phyloP scores from a whole-genome alignment of 2,329 filamentous ascomycete genomes.

The Chrysoporthe puriensis region DNA sequence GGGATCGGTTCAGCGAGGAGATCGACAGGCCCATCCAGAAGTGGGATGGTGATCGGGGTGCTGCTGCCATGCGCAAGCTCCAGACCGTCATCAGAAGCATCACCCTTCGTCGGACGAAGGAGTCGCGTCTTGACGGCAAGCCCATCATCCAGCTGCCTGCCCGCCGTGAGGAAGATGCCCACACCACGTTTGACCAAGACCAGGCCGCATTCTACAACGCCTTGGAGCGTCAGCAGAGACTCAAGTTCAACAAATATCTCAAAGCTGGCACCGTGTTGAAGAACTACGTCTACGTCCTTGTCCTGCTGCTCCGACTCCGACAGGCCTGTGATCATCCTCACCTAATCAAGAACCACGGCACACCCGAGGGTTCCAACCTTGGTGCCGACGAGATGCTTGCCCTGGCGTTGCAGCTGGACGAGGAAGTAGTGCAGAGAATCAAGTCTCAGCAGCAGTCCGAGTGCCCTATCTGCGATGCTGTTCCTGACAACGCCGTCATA shows the following conservation, averaged over 20 bases:
- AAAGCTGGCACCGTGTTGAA: slow-evolving; percentile 35
- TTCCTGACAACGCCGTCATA: slow-evolving; percentile 32
- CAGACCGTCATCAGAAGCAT: slow-evolving; percentile 68
- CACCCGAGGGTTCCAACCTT: slow-evolving; percentile 36
- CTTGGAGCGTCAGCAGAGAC: slow-evolving; percentile 32
- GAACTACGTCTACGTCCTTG: slow-evolving; percentile 76
- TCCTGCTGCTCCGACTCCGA: slow-evolving; percentile 73
- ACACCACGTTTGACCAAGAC: slow-evolving; percentile 66
- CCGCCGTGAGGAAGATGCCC: slow-evolving; percentile 61
- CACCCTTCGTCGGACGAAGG: slow-evolving; percentile 78
- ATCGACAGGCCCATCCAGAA: slow-evolving; percentile 20
- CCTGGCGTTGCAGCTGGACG: slow-evolving; percentile 32
- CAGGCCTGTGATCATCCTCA: slow-evolving; percentile 81
- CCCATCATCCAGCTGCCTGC: slow-evolving; percentile 70
- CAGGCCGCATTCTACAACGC: slow-evolving; percentile 62
- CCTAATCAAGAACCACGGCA: slow-evolving; percentile 47
- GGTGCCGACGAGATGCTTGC: slow-evolving; percentile 35
- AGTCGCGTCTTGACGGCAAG: slow-evolving; percentile 73
- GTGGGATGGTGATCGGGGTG: slow-evolving; percentile 9
- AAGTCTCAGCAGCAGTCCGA: not conserved
- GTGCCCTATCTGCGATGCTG: slow-evolving; percentile 5
- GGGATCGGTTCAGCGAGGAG: slow-evolving; percentile 41
- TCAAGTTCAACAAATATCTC: slow-evolving; percentile 36
- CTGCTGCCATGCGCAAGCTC: slow-evolving; percentile 44
- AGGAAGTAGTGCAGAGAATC: slow-evolving; percentile 27